Percentiles rank a stretch among this genome's conserved stretches.
Conservation (phyloP, 495 filamentous ascomycete species). For the Aspergillus sclerotioniger region DNA sequence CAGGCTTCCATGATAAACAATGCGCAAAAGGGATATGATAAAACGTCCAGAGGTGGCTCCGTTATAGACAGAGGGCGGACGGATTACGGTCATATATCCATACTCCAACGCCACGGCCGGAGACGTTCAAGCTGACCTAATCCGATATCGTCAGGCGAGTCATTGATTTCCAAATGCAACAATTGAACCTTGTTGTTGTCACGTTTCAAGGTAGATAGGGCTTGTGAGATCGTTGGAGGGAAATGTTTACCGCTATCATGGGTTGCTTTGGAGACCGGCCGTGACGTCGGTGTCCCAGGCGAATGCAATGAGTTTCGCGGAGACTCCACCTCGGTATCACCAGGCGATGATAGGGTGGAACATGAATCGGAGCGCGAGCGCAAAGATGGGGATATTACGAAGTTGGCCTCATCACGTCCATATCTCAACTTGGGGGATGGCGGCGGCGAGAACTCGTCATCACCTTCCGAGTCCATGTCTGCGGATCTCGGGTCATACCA, state of each 20-base stretch:
- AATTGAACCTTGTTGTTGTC: conserved; percentile 40
- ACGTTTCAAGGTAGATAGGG: conserved; percentile 32
- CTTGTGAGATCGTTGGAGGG: conserved; percentile 36
- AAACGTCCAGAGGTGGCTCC: neutral
- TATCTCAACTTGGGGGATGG: conserved; percentile 24
- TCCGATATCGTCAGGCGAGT: conserved; percentile 33
- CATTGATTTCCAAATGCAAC: conserved; percentile 44
- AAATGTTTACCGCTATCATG: conserved; percentile 28
- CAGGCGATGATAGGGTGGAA: conserved; percentile 31
- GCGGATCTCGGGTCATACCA: conserved; percentile 14
- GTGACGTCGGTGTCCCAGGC: conserved; percentile 41
- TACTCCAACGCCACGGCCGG: conserved; percentile 49
- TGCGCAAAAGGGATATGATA: neutral
- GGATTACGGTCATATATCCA: conserved; percentile 37
- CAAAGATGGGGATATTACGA: conserved; percentile 21
- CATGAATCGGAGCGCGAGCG: conserved; percentile 37
- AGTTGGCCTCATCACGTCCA: conserved; percentile 30
- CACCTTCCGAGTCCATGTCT: conserved; percentile 3
- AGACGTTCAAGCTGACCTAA: conserved; percentile 40
- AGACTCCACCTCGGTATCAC: conserved; percentile 32
- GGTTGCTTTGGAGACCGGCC: conserved; percentile 42
- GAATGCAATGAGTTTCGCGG: conserved; percentile 34
- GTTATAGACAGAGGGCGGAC: neutral
- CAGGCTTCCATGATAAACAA: conserved; percentile 6
- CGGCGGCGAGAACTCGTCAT: conserved; percentile 13